These are phyloP conservation scores for Naganishia vishniacii DNA, from an alignment of 768 basidiomycete genomes.

Conservation along the genomic window DNA sequence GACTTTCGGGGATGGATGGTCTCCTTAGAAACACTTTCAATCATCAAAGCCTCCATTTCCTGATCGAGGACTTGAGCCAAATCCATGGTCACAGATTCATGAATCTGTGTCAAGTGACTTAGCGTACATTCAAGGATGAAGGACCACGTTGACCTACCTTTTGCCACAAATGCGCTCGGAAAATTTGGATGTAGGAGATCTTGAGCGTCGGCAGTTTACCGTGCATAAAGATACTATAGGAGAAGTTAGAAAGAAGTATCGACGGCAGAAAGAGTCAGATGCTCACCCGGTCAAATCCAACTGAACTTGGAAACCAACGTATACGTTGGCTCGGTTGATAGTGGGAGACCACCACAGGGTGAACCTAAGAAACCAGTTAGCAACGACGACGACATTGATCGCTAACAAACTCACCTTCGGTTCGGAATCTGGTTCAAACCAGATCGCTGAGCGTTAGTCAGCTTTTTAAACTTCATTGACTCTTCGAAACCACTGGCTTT, in stretches of 20 bases:
- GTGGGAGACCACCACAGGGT: conserved; percentile 99
- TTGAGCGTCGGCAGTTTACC: conserved; percentile 88
- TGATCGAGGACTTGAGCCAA: conserved; percentile 70
- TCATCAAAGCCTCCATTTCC: conserved; percentile 93
- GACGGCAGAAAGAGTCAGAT: conserved; percentile 65
- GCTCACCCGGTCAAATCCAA: conserved; percentile 73
- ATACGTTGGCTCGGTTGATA: conserved; percentile 95
- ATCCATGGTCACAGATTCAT: conserved; percentile 50
- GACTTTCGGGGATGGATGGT: conserved; percentile 70
- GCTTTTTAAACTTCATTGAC: conserved; percentile 52
- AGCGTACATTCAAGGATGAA: neutral
- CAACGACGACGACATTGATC: too few species aligned
- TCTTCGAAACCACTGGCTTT: conserved; percentile 70
- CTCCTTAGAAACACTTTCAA: conserved; percentile 99
- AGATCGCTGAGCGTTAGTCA: conserved; percentile 96
- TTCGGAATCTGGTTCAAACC: conserved; percentile 98
- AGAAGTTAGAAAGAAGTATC: neutral
- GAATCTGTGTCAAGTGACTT: conserved; percentile 53
- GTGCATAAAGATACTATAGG: conserved; percentile 57
- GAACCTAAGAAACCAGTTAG: conserved; percentile 56
- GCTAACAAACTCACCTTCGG: conserved; percentile 52
- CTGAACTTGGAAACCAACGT: conserved; percentile 99
- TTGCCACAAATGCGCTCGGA: conserved; percentile 99
- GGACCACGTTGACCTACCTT: conserved; percentile 51
- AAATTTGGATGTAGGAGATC: conserved; percentile 98